phyloP scores from a whole-genome alignment of 2,329 filamentous ascomycete species.

The Penicillium sp. region DNA sequence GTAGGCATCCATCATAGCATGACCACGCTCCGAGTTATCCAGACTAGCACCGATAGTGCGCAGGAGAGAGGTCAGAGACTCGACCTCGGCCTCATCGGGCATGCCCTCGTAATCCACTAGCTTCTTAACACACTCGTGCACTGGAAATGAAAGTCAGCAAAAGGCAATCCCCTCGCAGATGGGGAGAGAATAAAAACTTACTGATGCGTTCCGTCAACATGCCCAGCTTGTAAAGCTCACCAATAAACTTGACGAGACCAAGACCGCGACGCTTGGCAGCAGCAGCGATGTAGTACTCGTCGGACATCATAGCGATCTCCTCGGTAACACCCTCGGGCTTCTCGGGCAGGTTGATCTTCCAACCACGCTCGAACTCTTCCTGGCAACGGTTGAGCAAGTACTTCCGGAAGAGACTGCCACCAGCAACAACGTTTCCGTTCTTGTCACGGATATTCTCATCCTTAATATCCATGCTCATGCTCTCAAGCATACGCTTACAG shows the following conservation, averaged over 20 bases:
- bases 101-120: conserved; percentile 91
- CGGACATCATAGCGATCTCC: conserved; percentile 81
- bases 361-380: conserved; percentile 97
- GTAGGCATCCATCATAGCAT: conserved; percentile 86
- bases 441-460: conserved; percentile 95
- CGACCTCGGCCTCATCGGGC: conserved; percentile 93
- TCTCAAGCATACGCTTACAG: conserved; percentile 94
- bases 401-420: conserved; percentile 94
- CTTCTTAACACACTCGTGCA: conserved; percentile 98
- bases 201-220: conserved; percentile 84
- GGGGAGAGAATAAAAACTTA: background rate
- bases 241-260: conserved; percentile 97
- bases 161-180: background rate
- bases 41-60: conserved; percentile 88
- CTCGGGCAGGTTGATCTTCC: conserved; percentile 81
- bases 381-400: conserved; percentile 98
- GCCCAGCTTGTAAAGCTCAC: conserved; percentile 95
- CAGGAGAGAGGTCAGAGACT: conserved; percentile 90
- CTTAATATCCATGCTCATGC: conserved; percentile 90
- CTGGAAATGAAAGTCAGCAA: background rate
- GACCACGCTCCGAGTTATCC: conserved; percentile 78
- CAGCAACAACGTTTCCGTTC: conserved; percentile 80
- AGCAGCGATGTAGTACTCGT: conserved; percentile 93
- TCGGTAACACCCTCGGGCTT: conserved; percentile 69
- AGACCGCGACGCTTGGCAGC: conserved; percentile 95